Base-by-base conservation (phyloP, 2,329 filamentous ascomycete genomes). In the Juglanconis oblonga region DNA sequence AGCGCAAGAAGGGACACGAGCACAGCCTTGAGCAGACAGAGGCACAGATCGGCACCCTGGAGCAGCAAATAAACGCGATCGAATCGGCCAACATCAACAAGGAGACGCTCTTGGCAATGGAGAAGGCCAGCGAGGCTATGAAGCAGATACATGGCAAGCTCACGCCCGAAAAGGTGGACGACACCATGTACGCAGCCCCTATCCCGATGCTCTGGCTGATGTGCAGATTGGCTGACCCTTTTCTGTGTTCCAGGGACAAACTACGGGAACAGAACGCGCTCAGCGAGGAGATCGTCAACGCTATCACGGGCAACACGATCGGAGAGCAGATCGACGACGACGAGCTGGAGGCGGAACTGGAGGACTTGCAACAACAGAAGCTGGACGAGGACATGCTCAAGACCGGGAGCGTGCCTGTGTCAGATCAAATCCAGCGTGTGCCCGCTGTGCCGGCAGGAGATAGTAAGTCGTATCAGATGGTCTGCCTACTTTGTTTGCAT, bases 51-150 rank as follows among this genome's bases (percentile, higher is more conserved):
- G 86, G 87, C 69, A 96, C 95, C 29, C 82, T 99, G 49, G 95
- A 99, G 75, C 90, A 93, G 72, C 92, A 99, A 75, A 96, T 98
- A 72, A 95, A 95, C 75, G 89, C 91, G 62, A 98, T 99, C 79
- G 95, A 99, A 77, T 92, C 93, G 52, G 95, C 95, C 64, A 99
- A 98, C 74, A 97, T 99, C 81, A 99, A 99, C 82, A 88, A 94
- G 77, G 93, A 97, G 81, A 99, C 95, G 11, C 81, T 98, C 65
- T 85, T 89, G 67, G 94, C 93, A 7, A 97, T 99, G 92, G 89
- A 96, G 84, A 88, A 88, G 72, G 94, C 95, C 10, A 87, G 91
- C 66, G 80, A 87, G 63, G 95, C 94, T 40, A 98, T 99, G 93
- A 89, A 93, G 79, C 81, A 88, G 65, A 99, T 99, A 68, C 92